Conservation (phyloP, 2,329 filamentous ascomycete genomes). For the Calycina herbarum region DNA sequence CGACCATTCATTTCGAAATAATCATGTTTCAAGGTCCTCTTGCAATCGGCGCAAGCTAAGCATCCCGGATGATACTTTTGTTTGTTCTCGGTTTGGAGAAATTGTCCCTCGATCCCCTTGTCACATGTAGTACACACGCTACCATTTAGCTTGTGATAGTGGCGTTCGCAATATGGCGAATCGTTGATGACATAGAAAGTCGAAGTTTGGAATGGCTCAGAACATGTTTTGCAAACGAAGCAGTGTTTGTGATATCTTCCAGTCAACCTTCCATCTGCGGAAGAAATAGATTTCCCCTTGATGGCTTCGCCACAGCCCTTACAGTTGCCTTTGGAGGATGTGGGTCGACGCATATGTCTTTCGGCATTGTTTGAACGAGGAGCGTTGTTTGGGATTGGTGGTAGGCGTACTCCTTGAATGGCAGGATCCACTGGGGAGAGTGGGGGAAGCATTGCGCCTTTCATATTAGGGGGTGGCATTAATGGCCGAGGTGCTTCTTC, state of each 20-base stretch:
- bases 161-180: conserved; percentile 83
- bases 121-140: conserved; percentile 81
- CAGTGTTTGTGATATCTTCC: conserved; percentile 94
- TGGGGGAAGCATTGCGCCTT: background rate
- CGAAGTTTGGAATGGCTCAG: conserved; percentile 75
- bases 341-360: conserved; percentile 22
- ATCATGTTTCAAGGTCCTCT: conserved; percentile 71
- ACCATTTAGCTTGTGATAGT: conserved; percentile 90
- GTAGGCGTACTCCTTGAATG: conserved; percentile 43
- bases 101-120: conserved; percentile 88
- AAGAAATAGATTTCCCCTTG: conserved; percentile 88
- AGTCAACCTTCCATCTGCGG: conserved; percentile 85
- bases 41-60: conserved; percentile 81
- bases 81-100: conserved; percentile 76
- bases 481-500: background rate
- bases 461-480: background rate
- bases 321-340: conserved; percentile 61
- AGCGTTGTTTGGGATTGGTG: conserved; percentile 31
- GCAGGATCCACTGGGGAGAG: conserved; percentile 49
- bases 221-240: conserved; percentile 87
- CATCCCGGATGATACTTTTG: conserved; percentile 86
- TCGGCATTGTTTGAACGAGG: conserved; percentile 15
- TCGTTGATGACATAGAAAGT: conserved; percentile 93
- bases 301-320: conserved; percentile 79
- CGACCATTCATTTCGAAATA: conserved; percentile 86